Conservation (phyloP, 2,329 filamentous ascomycete species). For the Venturiaceae sp. region DNA sequence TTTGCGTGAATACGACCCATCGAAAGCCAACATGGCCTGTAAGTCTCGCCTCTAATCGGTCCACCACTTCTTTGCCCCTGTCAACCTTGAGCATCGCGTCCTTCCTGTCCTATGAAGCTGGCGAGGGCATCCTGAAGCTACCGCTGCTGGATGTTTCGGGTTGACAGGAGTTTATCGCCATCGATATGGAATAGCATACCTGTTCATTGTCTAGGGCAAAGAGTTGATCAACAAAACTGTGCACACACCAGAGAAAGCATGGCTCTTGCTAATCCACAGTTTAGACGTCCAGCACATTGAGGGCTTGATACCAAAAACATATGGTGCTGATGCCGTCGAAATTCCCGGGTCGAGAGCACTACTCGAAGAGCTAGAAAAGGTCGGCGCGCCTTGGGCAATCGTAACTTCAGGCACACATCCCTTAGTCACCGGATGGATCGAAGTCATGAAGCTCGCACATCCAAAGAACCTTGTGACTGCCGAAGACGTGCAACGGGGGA, state of each 20-base stretch:
- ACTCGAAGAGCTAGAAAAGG: constrained; percentile 54
- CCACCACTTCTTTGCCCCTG: background rate
- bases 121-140: background rate
- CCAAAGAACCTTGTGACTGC: constrained; percentile 38
- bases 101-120: background rate
- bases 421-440: constrained; percentile 40
- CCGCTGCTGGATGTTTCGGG: background rate
- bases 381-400: constrained; percentile 70
- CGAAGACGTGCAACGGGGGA: constrained; percentile 38
- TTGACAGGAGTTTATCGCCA: too few species aligned
- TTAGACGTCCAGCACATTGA: constrained; percentile 74
- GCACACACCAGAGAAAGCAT: background rate
- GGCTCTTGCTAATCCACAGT: constrained; percentile 1
- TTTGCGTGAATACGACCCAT: constrained; percentile 66
- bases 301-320: constrained; percentile 63
- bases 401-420: constrained; percentile 44
- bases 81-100: background rate
- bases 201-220: too few species aligned
- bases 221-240: background rate
- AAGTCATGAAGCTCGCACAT: constrained; percentile 36
- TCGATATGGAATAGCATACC: too few species aligned
- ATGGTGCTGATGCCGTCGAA: constrained; percentile 70
- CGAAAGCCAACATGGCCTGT: constrained; percentile 92
- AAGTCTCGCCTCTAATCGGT: constrained; percentile 24
- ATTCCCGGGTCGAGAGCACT: constrained; percentile 73